Percentiles rank a stretch among this genome's conserved stretches.
Conservation (phyloP, 1,139 yeast species). For the Yamadazyma epiphylla region DNA sequence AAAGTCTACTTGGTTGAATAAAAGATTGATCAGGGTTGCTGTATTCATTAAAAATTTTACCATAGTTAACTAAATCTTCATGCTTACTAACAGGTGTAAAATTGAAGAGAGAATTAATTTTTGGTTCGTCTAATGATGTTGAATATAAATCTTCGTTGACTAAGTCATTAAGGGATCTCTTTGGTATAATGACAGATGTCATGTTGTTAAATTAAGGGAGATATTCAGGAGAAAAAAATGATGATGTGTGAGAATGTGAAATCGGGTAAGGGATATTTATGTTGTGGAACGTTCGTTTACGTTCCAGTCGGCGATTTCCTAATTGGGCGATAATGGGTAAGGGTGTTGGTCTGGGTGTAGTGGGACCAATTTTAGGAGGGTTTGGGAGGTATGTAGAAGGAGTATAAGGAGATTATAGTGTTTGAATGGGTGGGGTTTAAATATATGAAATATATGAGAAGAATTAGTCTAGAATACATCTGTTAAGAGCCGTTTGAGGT, state of each 20-base stretch:
- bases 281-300: neutral
- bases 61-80: neutral
- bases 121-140: neutral
- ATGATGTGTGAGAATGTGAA: too few species aligned
- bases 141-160: slow-evolving; percentile 61
- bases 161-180: slow-evolving; percentile 55
- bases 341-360: too few species aligned
- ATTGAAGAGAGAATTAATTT: slow-evolving; percentile 3
- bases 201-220: slow-evolving; percentile 17
- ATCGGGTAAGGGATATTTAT: neutral
- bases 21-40: slow-evolving; percentile 35
- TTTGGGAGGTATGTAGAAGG: too few species aligned
- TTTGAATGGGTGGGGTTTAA: too few species aligned
- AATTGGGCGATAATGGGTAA: neutral
- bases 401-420: too few species aligned
- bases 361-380: too few species aligned
- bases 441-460: too few species aligned
- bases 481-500: too few species aligned
- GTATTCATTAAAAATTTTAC: slow-evolving; percentile 28
- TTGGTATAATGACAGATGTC: slow-evolving; percentile 49
- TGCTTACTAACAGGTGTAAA: slow-evolving; percentile 1
- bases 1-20: slow-evolving; percentile 17
- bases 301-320: neutral
- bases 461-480: too few species aligned
- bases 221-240: neutral